Conservation (phyloP, 1,284 basidiomycete genomes). For the Ceratorhiza oryzae-sativae region DNA sequence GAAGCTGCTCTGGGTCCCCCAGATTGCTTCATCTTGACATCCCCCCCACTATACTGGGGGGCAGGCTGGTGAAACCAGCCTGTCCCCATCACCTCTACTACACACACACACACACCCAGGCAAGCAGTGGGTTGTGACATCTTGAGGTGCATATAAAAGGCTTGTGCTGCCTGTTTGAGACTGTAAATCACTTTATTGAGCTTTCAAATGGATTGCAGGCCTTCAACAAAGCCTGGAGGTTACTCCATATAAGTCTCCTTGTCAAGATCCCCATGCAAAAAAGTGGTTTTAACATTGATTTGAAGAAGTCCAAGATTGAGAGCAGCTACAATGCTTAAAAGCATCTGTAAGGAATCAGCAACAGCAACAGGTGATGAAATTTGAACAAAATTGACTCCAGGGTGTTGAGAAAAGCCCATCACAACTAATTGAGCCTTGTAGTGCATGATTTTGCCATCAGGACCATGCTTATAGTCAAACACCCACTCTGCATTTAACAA, state of each 20-base stretch:
- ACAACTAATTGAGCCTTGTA: conserved; percentile 52
- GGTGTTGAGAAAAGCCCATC: conserved; percentile 50
- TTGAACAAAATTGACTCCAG: conserved; percentile 44
- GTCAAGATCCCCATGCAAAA: conserved; percentile 48
- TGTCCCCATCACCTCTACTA: too few relatives aligned
- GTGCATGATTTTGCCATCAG: conserved; percentile 45
- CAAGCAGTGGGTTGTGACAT: too few relatives aligned
- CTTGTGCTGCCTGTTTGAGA: conserved; percentile 44
- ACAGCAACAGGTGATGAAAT: conserved; percentile 43
- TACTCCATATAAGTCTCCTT: conserved; percentile 49
- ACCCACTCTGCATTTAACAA: conserved; percentile 46
- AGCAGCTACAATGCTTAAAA: conserved; percentile 31
- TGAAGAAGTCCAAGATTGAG: conserved; percentile 40
- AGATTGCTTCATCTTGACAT: too few relatives aligned
- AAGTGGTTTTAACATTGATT: conserved; percentile 50
- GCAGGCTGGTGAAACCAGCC: too few relatives aligned
- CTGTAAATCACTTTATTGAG: conserved; percentile 45
- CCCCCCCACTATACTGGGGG: too few relatives aligned
- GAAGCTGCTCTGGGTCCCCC: too few relatives aligned
- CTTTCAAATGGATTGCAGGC: conserved; percentile 10
- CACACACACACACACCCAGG: too few relatives aligned
- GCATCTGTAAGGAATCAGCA: conserved; percentile 33
- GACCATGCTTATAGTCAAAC: conserved; percentile 48
- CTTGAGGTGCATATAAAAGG: conserved; percentile 30
- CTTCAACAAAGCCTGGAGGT: conserved; percentile 46